Base-by-base conservation (phyloP, 768 basidiomycete genomes). In the Boletus sp. region DNA sequence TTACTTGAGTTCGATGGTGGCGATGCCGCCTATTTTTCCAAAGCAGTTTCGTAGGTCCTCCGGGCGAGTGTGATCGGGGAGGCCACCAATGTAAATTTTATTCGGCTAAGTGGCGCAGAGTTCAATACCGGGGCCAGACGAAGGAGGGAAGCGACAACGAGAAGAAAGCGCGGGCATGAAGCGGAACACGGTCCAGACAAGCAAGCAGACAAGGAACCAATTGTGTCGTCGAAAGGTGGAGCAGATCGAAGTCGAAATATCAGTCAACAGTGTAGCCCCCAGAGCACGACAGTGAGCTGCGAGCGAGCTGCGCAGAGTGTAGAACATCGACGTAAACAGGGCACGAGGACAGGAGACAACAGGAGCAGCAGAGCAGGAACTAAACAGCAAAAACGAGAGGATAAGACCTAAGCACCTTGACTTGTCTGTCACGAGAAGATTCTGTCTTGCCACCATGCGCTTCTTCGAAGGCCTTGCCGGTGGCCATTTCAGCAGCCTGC, bases 81-180 rank as follows among this genome's bases (percentile, higher is more conserved):
- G 82, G 62, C 91, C 90, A 70, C 92, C 92, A 69, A 94, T 85
- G 72, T 94, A 94, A 73, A 94, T 87, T 78, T 94, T 94, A 78
- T 92, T 92, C 78, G 90, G 87, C 90, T 93, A 82, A 77, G 80
- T 77, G 78, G 81, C 79, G 83, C 76, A 84, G 79, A 73, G 81
- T 69, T 86, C 78, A 86, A 84, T 84, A 84, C 82, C 77, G 67
- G 49, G 80, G 71, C 71, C 72, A 77, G 76, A 81, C 76, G 79
- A 72, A 76, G 72, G 72, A 71, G 71, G 69, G 78, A 78, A 76
- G 59, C 65, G 64, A 80, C 68, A 73, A 76, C 71, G 78, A 80
- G 73, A 77, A 77, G 73, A 73, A 69, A 69, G 67, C 69, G 64
- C 73, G 73, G 61, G 48, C 55, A 64, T 45, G 46, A 57, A 66